These are phyloP conservation scores for Gracilaria gracilis DNA, from an alignment of 23 red algal genomes.

Conservation along the genomic window DNA sequence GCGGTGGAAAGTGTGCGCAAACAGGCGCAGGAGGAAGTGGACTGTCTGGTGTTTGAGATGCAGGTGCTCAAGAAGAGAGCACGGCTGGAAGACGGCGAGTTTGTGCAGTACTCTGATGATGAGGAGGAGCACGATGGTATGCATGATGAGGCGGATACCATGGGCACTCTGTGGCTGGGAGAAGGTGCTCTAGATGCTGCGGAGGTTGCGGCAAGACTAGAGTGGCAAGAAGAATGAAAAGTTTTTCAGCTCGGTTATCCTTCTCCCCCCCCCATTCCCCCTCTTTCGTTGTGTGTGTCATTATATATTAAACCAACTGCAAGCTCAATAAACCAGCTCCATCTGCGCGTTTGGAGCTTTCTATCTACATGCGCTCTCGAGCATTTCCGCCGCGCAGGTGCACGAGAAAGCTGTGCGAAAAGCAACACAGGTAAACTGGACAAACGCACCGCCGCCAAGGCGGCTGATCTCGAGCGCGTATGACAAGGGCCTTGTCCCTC, in stretches of 20 bases:
- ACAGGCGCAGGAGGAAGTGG: constrained; percentile 23
- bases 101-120: constrained; percentile 5
- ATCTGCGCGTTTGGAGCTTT: too few relatives aligned
- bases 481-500: too few relatives aligned
- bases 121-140: background rate
- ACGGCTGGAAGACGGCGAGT: background rate
- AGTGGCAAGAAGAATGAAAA: background rate
- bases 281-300: background rate
- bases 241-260: too few relatives aligned
- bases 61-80: background rate
- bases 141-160: background rate
- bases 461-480: background rate
- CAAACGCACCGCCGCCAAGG: background rate
- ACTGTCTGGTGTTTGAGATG: constrained; percentile 28
- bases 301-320: background rate
- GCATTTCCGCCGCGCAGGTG: too few relatives aligned
- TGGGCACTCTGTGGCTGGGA: background rate
- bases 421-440: background rate
- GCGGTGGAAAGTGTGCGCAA: background rate
- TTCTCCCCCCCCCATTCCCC: background rate
- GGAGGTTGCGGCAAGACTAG: background rate
- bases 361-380: too few relatives aligned
- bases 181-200: background rate
- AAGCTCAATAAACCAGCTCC: background rate
- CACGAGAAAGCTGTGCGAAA: too few relatives aligned